Conservation (phyloP, 306 rosid species). For the Malus sieversii region DNA sequence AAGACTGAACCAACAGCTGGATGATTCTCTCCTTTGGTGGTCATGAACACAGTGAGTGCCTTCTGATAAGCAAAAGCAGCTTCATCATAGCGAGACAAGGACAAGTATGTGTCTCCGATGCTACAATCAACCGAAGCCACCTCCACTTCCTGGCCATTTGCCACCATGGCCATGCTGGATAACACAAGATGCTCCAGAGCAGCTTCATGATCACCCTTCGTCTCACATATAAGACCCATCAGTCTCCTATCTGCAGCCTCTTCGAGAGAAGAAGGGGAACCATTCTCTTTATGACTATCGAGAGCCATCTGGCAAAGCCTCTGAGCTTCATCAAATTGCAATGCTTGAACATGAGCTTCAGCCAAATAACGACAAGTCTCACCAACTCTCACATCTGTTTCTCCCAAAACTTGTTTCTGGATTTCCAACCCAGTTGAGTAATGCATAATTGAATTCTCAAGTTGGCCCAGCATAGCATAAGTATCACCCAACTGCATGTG, state of each 20-base stretch:
- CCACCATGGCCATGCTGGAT: constrained; percentile 88
- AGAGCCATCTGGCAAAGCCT: constrained; percentile 80
- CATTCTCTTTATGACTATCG: constrained; percentile 64
- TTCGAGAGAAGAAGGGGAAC: constrained; percentile 63
- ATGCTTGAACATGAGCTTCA: constrained; percentile 87
- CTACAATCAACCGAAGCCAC: constrained; percentile 87
- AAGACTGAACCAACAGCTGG: constrained; percentile 74
- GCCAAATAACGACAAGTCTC: constrained; percentile 90
- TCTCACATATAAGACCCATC: constrained; percentile 93
- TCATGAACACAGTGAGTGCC: constrained; percentile 71
- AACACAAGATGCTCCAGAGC: constrained; percentile 87
- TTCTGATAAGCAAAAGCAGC: constrained; percentile 77
- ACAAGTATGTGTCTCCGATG: constrained; percentile 80
- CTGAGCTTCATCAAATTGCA: constrained; percentile 77
- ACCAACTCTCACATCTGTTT: constrained; percentile 70
- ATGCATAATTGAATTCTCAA: constrained; percentile 68
- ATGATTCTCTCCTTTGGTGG: constrained; percentile 84
- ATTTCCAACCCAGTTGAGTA: constrained; percentile 76
- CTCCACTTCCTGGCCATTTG: constrained; percentile 75
- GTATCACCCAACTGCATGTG: constrained; percentile 96
- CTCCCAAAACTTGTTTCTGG: constrained; percentile 72
- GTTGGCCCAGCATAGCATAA: constrained; percentile 78
- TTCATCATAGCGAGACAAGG: constrained; percentile 76
- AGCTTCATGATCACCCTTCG: constrained; percentile 80
- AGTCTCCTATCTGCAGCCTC: constrained; percentile 93